Conservation (phyloP, 441 rosid genomes). For the Mallotus repandus region DNA sequence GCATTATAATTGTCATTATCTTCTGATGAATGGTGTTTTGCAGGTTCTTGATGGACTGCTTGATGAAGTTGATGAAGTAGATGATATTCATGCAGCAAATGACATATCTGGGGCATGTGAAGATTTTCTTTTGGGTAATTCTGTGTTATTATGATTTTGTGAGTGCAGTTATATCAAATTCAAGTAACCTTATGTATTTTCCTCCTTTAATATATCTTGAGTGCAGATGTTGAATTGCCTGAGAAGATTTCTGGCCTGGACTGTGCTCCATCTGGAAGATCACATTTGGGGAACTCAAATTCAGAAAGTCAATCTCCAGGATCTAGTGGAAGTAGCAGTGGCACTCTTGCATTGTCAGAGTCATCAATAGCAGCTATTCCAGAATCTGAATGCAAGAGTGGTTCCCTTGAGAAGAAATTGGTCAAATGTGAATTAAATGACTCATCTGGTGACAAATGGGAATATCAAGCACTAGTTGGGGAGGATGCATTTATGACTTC, state of each 20-base stretch:
- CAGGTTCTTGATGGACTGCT: slow-evolving; percentile 83
- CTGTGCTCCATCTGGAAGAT: slow-evolving; percentile 34
- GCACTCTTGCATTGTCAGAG: slow-evolving; percentile 48
- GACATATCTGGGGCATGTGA: slow-evolving; percentile 51
- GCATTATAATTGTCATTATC: slow-evolving; percentile 2
- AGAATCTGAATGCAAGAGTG: slow-evolving; percentile 40
- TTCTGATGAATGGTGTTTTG: slow-evolving; percentile 27
- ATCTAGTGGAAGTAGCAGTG: slow-evolving; percentile 51
- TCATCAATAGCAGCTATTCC: slow-evolving; percentile 43
- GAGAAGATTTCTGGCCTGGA: slow-evolving; percentile 47
- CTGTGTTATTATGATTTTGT: slow-evolving; percentile 12
- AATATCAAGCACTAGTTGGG: slow-evolving; percentile 25
- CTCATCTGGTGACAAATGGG: slow-evolving; percentile 27
- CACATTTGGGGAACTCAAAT: slow-evolving; percentile 41
- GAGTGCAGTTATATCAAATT: neutral
- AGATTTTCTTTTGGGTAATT: slow-evolving; percentile 56
- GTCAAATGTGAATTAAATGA: slow-evolving; percentile 24
- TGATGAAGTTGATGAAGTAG: slow-evolving; percentile 72
- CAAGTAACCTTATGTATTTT: neutral
- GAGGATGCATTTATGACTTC: slow-evolving; percentile 21
- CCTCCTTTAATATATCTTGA: slow-evolving; percentile 6
- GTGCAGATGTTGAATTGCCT: slow-evolving; percentile 61
- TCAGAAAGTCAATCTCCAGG: slow-evolving; percentile 76
- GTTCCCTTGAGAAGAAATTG: slow-evolving; percentile 31
- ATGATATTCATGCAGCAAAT: slow-evolving; percentile 56